Evolutionary conservation across 306 rosid genomes (phyloP).

Genomic region (Prinsepia uniflora): DNA sequence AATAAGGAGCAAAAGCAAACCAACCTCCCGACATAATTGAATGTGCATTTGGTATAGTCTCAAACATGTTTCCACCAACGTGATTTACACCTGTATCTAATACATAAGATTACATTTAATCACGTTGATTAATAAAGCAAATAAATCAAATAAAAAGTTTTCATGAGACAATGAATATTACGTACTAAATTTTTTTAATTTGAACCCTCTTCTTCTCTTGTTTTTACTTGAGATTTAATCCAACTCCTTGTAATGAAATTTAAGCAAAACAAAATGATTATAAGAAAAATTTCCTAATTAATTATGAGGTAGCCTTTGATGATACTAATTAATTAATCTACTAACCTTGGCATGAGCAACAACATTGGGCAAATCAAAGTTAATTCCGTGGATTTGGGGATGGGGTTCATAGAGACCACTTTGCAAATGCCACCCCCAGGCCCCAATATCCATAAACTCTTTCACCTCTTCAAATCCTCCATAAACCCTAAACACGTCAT

Average conservation of each 20-base stretch:
- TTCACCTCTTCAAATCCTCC: constrained; percentile 18
- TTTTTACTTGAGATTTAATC: too few relatives aligned
- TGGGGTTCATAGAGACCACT: constrained; percentile 8
- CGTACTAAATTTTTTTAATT: too few relatives aligned
- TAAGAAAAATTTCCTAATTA: background rate
- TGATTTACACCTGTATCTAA: constrained; percentile 10
- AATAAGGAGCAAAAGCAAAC: background rate
- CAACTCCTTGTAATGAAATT: too few relatives aligned
- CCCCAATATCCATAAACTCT: constrained; percentile 15
- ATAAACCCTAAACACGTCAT: constrained; percentile 14
- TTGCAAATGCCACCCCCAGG: background rate
- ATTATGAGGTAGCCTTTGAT: background rate
- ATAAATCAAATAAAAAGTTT: background rate
- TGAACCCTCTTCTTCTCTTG: background rate
- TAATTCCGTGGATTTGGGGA: constrained; percentile 14
- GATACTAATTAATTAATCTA: background rate
- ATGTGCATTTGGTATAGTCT: background rate
- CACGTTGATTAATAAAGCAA: background rate
- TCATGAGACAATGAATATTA: background rate
- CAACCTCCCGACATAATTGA: constrained; percentile 12
- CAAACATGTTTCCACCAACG: constrained; percentile 18
- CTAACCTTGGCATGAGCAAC: constrained; percentile 4
- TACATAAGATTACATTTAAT: background rate
- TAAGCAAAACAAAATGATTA: background rate
- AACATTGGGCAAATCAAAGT: constrained; percentile 14